A percentile compares a stretch with the other conserved stretches of the same genome.
Conservation (phyloP, 2,329 filamentous ascomycete species). For the Phaeosphaeriaceae sp. region DNA sequence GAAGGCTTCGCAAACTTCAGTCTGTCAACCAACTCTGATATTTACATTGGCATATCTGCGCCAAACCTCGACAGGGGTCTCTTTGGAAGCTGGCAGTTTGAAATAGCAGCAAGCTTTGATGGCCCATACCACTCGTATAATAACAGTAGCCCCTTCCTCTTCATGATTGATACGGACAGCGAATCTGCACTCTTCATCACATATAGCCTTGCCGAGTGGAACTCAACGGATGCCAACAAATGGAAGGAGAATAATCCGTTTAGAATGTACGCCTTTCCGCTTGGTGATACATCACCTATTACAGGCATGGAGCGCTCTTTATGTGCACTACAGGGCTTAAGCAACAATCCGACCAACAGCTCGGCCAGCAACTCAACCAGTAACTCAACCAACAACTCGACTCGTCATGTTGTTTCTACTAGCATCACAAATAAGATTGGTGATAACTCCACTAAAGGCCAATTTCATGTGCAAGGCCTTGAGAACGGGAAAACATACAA, state of each 20-base stretch:
- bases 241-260: constrained; percentile 67
- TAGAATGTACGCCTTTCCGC: constrained; percentile 76
- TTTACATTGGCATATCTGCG: constrained; percentile 80
- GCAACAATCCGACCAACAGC: constrained; percentile 50
- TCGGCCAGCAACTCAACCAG: no score
- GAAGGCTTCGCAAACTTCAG: constrained; percentile 74
- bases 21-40: constrained; percentile 66
- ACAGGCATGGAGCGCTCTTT: constrained; percentile 78
- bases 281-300: constrained; percentile 61
- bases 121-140: constrained; percentile 74
- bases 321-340: constrained; percentile 75
- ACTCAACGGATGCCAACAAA: constrained; percentile 57
- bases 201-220: constrained; percentile 67
- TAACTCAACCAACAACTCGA: constrained; percentile 58
- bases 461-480: constrained; percentile 82
- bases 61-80: constrained; percentile 64
- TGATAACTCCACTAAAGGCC: constrained; percentile 72
- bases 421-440: constrained; percentile 70
- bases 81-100: constrained; percentile 76
- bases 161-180: constrained; percentile 85
- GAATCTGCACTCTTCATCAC: constrained; percentile 80
- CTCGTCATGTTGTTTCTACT: constrained; percentile 65
- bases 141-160: constrained; percentile 64
- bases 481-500: constrained; percentile 74
- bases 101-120: constrained; percentile 84